Conservation (phyloP, 192 early-diverging fungal genomes). For the Coemansia furcata region DNA sequence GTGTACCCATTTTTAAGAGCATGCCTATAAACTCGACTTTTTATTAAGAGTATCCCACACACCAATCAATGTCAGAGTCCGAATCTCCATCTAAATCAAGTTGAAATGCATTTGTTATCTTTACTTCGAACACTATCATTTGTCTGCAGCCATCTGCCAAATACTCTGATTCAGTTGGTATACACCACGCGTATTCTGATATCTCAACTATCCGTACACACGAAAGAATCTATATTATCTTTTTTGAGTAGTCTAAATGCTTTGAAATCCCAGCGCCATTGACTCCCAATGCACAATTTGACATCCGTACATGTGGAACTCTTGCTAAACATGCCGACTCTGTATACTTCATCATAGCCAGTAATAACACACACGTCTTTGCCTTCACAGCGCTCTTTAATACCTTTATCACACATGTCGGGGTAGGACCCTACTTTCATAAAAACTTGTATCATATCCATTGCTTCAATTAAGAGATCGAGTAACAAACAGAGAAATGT, state of each 20-base stretch:
- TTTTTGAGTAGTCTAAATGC: not conserved
- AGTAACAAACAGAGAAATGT: not conserved
- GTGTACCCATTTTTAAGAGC: no score
- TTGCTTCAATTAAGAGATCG: not conserved
- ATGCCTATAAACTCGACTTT: no score
- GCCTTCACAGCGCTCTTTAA: not conserved
- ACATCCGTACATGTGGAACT: not conserved
- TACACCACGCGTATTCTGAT: not conserved
- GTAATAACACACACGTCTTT: no score
- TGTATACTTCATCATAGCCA: not conserved
- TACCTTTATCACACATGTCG: not conserved
- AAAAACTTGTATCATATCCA: no score
- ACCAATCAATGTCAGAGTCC: no score
- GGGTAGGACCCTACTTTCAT: no score
- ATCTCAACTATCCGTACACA: not conserved
- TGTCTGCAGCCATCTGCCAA: not conserved
- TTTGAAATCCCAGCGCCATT: not conserved
- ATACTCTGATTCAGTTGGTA: not conserved
- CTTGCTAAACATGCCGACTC: not conserved
- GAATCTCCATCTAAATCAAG: not conserved
- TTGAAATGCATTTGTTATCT: not conserved
- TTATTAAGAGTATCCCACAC: no score
- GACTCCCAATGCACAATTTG: not conserved
- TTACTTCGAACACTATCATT: not conserved
- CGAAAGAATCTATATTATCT: not conserved